These are phyloP conservation scores for Fusarium goolgardi DNA, from an alignment of 2,329 filamentous ascomycete genomes.

Conservation along the genomic window DNA sequence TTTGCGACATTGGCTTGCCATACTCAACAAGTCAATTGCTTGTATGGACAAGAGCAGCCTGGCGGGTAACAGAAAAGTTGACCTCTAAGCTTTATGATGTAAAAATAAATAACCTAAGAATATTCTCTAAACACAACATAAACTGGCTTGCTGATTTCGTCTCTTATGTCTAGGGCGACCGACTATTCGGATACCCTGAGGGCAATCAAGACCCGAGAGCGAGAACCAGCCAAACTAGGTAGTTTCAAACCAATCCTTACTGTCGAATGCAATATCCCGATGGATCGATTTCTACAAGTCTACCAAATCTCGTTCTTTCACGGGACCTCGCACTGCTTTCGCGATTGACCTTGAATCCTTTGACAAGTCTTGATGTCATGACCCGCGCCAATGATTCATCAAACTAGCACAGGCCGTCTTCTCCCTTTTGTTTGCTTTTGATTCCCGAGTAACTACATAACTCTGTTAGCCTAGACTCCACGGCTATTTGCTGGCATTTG, in stretches of 20 bases:
- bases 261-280: not conserved
- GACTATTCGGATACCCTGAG: no score
- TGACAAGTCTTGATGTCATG: conserved; percentile 29
- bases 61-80: no score
- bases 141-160: no score
- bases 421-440: conserved; percentile 30
- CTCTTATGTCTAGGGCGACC: no score
- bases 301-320: conserved; percentile 3
- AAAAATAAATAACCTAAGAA: no score
- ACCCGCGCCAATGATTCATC: conserved; percentile 36
- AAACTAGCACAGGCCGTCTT: conserved; percentile 6
- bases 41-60: not conserved
- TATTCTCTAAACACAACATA: no score
- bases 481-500: not conserved
- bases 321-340: conserved; percentile 18
- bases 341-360: not conserved
- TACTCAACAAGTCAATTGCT: not conserved
- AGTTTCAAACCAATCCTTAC: not conserved
- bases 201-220: not conserved
- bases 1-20: not conserved
- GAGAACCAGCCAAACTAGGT: not conserved
- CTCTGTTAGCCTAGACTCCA: not conserved
- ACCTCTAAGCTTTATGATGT: no score
- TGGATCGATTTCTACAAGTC: not conserved
- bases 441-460: not conserved